Percentiles rank a stretch among this genome's conserved stretches.
These are phyloP conservation scores for Gigaspora rosea DNA, from an alignment of 192 early-diverging fungal species.

Conservation along the genomic window DNA sequence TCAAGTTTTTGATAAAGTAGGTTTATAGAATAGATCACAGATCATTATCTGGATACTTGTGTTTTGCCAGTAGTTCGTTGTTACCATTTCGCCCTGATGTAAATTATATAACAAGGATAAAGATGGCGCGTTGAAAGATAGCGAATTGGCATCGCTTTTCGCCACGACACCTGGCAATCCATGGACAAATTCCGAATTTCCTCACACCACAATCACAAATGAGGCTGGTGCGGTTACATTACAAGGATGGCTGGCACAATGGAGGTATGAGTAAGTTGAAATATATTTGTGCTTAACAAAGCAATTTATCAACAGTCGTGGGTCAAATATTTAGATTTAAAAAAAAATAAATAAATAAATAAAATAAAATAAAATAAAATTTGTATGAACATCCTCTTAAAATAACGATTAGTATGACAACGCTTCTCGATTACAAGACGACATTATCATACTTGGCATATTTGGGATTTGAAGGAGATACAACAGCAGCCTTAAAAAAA, in stretches of 20 bases:
- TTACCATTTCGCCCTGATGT: neutral
- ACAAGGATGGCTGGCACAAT: constrained; percentile 98
- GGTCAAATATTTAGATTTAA: neutral
- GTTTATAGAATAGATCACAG: neutral
- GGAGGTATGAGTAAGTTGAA: constrained; percentile 65
- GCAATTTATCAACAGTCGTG: neutral
- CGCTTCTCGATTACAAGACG: constrained; percentile 84
- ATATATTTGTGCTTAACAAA: neutral
- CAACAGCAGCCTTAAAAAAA: constrained; percentile 83
- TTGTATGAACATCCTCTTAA: neutral
- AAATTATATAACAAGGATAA: constrained; percentile 66
- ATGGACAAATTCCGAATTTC: constrained; percentile 87
- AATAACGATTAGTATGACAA: constrained; percentile 80
- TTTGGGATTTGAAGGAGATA: constrained; percentile 92
- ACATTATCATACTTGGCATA: constrained; percentile 96
- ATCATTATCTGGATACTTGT: neutral
- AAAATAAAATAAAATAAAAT: neutral
- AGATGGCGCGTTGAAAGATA: constrained; percentile 88
- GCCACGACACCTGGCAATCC: constrained; percentile 87
- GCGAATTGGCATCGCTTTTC: constrained; percentile 86
- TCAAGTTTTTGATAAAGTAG: constrained; percentile 87
- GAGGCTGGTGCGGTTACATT: constrained; percentile 88
- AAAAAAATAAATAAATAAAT: neutral
- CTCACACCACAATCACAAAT: constrained; percentile 88
- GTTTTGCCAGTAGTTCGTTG: neutral